Evolutionary conservation across 2,329 filamentous ascomycete species (phyloP).

Genomic region (Cordyceps cicadae): DNA sequence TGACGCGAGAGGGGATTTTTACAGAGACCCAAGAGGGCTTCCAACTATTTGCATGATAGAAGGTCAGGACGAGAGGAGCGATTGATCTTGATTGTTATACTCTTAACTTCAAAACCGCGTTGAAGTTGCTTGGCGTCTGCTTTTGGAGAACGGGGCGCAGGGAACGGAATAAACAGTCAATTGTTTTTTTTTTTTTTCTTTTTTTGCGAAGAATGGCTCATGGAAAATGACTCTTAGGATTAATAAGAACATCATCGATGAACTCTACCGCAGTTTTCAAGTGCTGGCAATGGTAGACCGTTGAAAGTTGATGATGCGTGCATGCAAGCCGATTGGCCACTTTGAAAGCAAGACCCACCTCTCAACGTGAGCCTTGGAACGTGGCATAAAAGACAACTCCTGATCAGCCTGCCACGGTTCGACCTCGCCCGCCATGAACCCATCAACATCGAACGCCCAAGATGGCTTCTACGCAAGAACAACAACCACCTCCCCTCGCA

Average conservation of each 20-base stretch:
- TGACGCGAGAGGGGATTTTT: too few species aligned
- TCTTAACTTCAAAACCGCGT: too few species aligned
- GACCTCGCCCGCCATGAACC: not conserved
- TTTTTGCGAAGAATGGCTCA: too few species aligned
- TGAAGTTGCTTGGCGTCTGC: too few species aligned
- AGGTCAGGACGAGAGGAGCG: too few species aligned
- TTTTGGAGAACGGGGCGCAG: too few species aligned
- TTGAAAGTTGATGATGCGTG: not conserved
- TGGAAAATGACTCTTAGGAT: not conserved
- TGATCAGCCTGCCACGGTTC: not conserved
- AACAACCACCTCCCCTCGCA: not conserved
- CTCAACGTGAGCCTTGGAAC: not conserved
- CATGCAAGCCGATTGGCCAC: constrained; percentile 20
- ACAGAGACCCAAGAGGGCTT: too few species aligned
- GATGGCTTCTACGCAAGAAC: not conserved
- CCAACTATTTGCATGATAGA: too few species aligned
- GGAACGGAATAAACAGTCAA: too few species aligned
- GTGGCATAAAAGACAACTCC: not conserved
- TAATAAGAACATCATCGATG: not conserved
- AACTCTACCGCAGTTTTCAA: not conserved
- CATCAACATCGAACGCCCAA: not conserved
- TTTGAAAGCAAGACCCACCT: constrained; percentile 24
- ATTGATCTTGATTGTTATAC: too few species aligned
- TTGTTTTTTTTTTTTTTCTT: too few species aligned
- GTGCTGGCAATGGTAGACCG: not conserved